phyloP scores from a whole-genome alignment of 306 rosid species.

The Senna siamea region DNA sequence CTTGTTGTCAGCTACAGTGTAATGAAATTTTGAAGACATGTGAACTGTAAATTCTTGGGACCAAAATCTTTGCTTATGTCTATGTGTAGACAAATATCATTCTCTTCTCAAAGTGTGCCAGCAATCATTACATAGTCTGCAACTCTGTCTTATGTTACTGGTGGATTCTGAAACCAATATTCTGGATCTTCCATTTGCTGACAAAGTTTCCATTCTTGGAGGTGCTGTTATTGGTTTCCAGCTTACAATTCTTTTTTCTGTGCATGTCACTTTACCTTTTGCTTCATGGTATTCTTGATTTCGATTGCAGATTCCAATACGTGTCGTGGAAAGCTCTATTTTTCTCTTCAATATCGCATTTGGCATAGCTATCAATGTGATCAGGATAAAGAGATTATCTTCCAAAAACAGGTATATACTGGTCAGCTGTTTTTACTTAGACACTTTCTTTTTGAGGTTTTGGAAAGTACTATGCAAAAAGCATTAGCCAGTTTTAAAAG shows the following conservation, averaged over 20 bases:
- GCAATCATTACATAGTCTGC: conserved; percentile 49
- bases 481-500: conserved; percentile 23
- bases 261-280: conserved; percentile 7
- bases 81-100: conserved; percentile 60
- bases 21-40: conserved; percentile 10
- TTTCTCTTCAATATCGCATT: conserved; percentile 65
- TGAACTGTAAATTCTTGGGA: conserved; percentile 16
- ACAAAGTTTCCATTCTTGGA: conserved; percentile 51
- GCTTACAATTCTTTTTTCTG: conserved; percentile 19
- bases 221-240: conserved; percentile 48
- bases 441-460: conserved; percentile 30
- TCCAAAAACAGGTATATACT: conserved; percentile 61
- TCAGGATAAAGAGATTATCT: conserved; percentile 57
- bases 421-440: conserved; percentile 21
- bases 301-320: conserved; percentile 53
- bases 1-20: conserved; percentile 9
- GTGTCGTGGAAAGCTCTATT: conserved; percentile 51
- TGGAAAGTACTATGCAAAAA: not conserved
- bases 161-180: conserved; percentile 77
- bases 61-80: conserved; percentile 33
- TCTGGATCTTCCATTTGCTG: conserved; percentile 55
- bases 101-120: conserved; percentile 59
- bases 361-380: conserved; percentile 67
- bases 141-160: conserved; percentile 63
- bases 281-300: conserved; percentile 8